Percentiles rank a stretch among this genome's conserved stretches.
phyloP scores from a whole-genome alignment of 306 rosid species.

The Macrotyloma uniflorum region DNA sequence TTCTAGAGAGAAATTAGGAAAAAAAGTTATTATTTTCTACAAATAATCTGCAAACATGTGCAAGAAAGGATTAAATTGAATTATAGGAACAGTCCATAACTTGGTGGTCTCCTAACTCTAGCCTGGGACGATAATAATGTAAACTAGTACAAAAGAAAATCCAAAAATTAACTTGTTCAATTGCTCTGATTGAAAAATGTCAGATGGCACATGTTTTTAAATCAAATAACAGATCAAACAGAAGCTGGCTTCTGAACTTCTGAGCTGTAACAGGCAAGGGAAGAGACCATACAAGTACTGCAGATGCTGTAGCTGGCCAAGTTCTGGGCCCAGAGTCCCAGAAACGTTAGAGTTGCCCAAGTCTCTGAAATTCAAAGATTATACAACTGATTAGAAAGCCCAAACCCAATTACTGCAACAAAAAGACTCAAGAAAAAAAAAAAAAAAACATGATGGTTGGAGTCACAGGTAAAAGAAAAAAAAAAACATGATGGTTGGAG shows the following conservation, averaged over 20 bases:
- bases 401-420: background rate
- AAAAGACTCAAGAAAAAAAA: background rate
- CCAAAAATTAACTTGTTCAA: conserved; percentile 15
- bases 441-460: background rate
- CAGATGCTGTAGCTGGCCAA: conserved; percentile 77
- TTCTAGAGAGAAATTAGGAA: background rate
- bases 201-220: background rate
- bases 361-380: conserved; percentile 70
- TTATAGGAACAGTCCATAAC: conserved; percentile 6
- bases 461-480: background rate
- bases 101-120: conserved; percentile 10
- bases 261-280: background rate
- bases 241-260: conserved; percentile 15
- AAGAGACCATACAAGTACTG: conserved; percentile 67
- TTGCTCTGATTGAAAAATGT: conserved; percentile 14
- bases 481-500: background rate
- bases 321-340: conserved; percentile 87
- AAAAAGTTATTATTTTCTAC: background rate
- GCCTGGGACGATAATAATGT: background rate
- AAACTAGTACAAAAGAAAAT: background rate
- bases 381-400: conserved; percentile 27
- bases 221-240: conserved; percentile 29
- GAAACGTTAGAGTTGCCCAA: conserved; percentile 88
- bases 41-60: background rate
- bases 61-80: background rate